These are phyloP conservation scores for Neurospora sp. DNA, from an alignment of 495 filamentous ascomycete species.

Conservation along the genomic window DNA sequence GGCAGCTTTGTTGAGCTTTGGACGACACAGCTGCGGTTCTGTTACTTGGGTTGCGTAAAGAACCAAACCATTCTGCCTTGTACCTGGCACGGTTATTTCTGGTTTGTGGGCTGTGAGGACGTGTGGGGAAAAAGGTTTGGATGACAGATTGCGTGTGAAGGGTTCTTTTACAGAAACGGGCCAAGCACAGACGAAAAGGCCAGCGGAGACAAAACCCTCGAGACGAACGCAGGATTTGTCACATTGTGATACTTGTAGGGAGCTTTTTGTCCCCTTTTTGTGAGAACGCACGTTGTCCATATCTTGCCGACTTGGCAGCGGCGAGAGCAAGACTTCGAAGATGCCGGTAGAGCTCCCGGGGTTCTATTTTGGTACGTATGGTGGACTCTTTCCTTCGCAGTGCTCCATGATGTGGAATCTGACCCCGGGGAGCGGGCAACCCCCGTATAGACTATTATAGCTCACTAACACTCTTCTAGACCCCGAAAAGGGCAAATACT, in stretches of 20 bases:
- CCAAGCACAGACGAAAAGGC: neutral
- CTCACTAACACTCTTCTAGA: constrained; percentile 18
- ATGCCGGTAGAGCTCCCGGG: neutral
- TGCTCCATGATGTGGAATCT: neutral
- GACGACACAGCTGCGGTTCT: neutral
- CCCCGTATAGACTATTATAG: neutral
- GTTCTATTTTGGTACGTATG: neutral
- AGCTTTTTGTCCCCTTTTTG: neutral
- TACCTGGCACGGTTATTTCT: neutral
- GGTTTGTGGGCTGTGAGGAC: neutral
- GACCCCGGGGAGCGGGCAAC: neutral
- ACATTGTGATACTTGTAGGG: neutral
- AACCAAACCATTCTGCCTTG: neutral
- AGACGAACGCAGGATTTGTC: neutral
- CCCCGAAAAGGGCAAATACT: constrained; percentile 34
- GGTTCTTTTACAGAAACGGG: neutral
- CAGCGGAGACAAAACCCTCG: neutral
- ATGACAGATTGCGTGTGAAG: neutral
- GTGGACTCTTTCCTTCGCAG: neutral
- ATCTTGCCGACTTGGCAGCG: neutral
- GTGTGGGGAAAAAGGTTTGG: neutral
- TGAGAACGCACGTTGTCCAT: neutral
- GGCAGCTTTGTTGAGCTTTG: neutral
- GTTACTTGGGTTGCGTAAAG: neutral
- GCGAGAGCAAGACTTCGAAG: neutral